Evolutionary conservation across 1,139 yeast species (phyloP).

Genomic region (Saccharomyces pastorianus): DNA sequence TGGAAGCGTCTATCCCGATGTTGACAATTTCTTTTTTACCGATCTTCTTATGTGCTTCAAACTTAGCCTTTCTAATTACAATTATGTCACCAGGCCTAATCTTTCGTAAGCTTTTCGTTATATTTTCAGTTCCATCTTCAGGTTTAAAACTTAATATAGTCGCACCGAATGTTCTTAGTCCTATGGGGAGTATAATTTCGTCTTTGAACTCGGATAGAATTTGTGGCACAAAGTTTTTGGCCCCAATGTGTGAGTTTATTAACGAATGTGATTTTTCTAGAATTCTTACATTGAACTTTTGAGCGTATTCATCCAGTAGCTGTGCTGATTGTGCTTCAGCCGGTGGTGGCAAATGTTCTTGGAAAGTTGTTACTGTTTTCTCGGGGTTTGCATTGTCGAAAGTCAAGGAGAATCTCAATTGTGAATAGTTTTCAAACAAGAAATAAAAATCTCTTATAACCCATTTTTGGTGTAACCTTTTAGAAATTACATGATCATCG

Average conservation of each 20-base stretch:
- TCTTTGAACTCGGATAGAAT: conserved; percentile 25
- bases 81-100: conserved; percentile 78
- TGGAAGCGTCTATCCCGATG: conserved; percentile 40
- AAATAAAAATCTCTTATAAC: conserved; percentile 62
- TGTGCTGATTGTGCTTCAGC: conserved; percentile 9
- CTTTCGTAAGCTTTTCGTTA: conserved; percentile 40
- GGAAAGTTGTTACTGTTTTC: conserved; percentile 38
- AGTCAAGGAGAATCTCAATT: conserved; percentile 45
- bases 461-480: conserved; percentile 49
- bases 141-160: conserved; percentile 53
- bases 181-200: conserved; percentile 50
- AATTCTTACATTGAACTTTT: conserved; percentile 39
- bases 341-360: conserved; percentile 15
- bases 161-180: conserved; percentile 63
- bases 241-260: conserved; percentile 33
- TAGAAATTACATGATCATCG: conserved; percentile 48
- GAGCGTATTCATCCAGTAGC: conserved; percentile 43
- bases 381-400: conserved; percentile 52
- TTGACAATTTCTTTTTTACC: conserved; percentile 40
- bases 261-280: conserved; percentile 38
- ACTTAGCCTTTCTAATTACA: conserved; percentile 65
- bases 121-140: conserved; percentile 47
- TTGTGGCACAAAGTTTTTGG: conserved; percentile 27
- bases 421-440: conserved; percentile 66
- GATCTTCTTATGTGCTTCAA: conserved; percentile 58